These are phyloP conservation scores for Mastigamoeba balamuthi DNA, from an alignment of 78 protist species.

Conservation along the genomic window DNA sequence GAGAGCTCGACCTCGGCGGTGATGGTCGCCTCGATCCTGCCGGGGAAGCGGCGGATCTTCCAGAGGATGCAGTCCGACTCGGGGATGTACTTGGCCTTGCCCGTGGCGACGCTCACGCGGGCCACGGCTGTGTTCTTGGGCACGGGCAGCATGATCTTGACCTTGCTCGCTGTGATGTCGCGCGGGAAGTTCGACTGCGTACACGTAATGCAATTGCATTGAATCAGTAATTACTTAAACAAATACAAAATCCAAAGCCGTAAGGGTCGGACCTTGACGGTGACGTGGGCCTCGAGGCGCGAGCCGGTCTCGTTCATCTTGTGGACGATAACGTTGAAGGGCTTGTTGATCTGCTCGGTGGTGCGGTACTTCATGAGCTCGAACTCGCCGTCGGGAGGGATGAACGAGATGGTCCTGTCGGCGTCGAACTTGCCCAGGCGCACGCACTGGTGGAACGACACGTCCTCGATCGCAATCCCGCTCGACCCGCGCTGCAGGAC, in stretches of 20 bases:
- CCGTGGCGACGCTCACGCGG: slow-evolving; percentile 46
- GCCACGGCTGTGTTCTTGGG: slow-evolving; percentile 88
- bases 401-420: slow-evolving; percentile 84
- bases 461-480: slow-evolving; percentile 84
- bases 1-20: slow-evolving; percentile 78
- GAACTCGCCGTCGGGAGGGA: slow-evolving; percentile 99
- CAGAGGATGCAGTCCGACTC: slow-evolving; percentile 74
- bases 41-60: slow-evolving; percentile 65
- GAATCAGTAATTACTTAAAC: too few relatives aligned
- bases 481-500: slow-evolving; percentile 5
- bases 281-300: slow-evolving; percentile 73
- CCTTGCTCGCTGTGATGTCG: slow-evolving; percentile 38
- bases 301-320: slow-evolving; percentile 81
- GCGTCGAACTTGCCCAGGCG: slow-evolving; percentile 82
- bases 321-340: slow-evolving; percentile 79
- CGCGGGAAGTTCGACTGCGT: slow-evolving; percentile 45
- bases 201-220: too few relatives aligned
- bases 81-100: slow-evolving; percentile 89
- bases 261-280: too few relatives aligned
- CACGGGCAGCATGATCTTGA: slow-evolving; percentile 67
- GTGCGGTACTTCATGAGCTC: slow-evolving; percentile 94
- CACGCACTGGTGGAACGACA: slow-evolving; percentile 95
- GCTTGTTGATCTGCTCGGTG: slow-evolving; percentile 79
- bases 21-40: slow-evolving; percentile 53
- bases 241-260: too few relatives aligned